Base-by-base conservation (phyloP, 129 eudicot genomes). In the Sambucus nigra region DNA sequence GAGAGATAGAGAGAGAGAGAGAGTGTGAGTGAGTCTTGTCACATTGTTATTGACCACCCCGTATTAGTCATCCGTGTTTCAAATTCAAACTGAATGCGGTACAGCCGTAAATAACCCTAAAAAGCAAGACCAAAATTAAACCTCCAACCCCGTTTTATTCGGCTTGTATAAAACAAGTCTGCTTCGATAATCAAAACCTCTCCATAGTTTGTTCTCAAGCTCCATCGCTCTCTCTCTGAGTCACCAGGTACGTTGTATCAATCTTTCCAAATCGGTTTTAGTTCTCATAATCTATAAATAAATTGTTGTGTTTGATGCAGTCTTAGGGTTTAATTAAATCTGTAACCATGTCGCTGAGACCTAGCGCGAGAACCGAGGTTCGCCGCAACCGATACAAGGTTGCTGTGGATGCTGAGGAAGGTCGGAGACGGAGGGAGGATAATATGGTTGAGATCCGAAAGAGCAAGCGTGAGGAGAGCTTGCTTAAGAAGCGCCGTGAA, bases 321-420 rank as follows among this genome's bases (percentile, higher is more conserved):
- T 35, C 13, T 35, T 35, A 35, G 42, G 42, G 42, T 35, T 35
- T 35, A 12, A 7, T 7, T 8, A 35, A 15, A n/a, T 35, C 13
- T 35, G 20, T 25, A 42, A 52, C 63, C 18, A 79, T 74, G 86
- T 79, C 86, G 61, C 45, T 79, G 64, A 70, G 81, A 59, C 86
- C 81, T 14, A 69, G 68, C 44, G 72, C 77, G 46, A 74, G 74
- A 67, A 66, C 78, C 19, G 81, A 79, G 71, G 78, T 67, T 42
- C 69, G 86, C 39, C 75, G 81, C 47, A 79, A 69, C 70, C 66
- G 78, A 21, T 74, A 79, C 75, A 79, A 79, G 67, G 81, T 69
- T 35, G 61, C 80, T 41, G 77, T 79, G 48, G 74, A 73, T 18
- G 86, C 74, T 25, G 86, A 79, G 6, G 86, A 79, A 29, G 86